These are phyloP conservation scores for Wickerhamomyces mucosus DNA, from an alignment of 805 yeast genomes.

Conservation along the genomic window DNA sequence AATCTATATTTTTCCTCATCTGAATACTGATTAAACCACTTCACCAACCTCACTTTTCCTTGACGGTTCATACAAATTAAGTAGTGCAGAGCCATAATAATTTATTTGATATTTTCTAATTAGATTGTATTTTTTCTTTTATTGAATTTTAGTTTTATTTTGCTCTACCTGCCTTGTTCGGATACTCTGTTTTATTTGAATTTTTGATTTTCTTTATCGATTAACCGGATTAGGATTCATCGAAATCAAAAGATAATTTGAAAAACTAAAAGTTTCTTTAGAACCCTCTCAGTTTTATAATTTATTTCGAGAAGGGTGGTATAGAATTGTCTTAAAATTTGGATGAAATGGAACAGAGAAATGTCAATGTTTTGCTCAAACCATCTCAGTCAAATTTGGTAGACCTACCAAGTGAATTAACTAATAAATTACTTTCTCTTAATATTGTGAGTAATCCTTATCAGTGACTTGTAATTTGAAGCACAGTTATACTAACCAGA, in stretches of 20 bases:
- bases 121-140: not conserved
- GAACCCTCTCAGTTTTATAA: too few relatives aligned
- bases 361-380: constrained; percentile 1
- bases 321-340: not conserved
- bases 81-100: constrained; percentile 68
- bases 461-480: not conserved
- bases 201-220: too few relatives aligned
- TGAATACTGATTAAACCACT: constrained; percentile 49
- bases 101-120: not conserved
- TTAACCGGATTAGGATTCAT: too few relatives aligned
- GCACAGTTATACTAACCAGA: not conserved
- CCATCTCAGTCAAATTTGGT: constrained; percentile 6
- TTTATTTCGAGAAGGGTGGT: too few relatives aligned
- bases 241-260: too few relatives aligned
- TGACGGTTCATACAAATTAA: constrained; percentile 81
- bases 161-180: not conserved
- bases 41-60: constrained; percentile 81
- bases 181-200: too few relatives aligned
- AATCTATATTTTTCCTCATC: constrained; percentile 37
- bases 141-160: not conserved
- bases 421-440: not conserved
- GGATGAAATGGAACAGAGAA: constrained; percentile 8
- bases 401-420: constrained; percentile 2
- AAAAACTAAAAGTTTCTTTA: too few relatives aligned
- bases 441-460: not conserved